Conservation (phyloP, 371 early-diverging fungal genomes). For the Chytridium lagenaria region DNA sequence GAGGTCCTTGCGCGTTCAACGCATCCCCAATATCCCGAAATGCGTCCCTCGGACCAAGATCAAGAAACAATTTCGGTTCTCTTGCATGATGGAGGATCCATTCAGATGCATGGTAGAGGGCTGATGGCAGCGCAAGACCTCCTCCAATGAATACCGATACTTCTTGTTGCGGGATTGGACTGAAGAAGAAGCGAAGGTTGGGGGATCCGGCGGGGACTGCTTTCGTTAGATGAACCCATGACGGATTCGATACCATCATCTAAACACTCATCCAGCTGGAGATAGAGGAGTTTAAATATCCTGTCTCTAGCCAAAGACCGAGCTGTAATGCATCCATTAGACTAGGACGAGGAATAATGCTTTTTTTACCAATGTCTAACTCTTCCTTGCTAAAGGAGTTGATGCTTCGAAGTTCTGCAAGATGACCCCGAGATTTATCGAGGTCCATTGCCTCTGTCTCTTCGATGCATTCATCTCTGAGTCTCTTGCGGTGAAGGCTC, state of each 20-base stretch:
- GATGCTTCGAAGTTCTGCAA: not conserved
- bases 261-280: not conserved
- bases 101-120: not conserved
- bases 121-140: not conserved
- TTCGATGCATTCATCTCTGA: not conserved
- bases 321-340: not conserved
- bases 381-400: not conserved
- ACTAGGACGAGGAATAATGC: not conserved
- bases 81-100: not conserved
- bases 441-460: not conserved
- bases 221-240: not conserved
- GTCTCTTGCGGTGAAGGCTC: conserved; percentile 2
- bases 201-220: not conserved
- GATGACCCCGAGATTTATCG: not conserved
- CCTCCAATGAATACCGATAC: not conserved
- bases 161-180: not conserved
- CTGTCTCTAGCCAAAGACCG: not conserved
- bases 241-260: not conserved
- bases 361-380: not conserved
- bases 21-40: not conserved
- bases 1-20: not conserved
- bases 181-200: not conserved
- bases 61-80: not conserved
- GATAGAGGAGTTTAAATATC: not conserved
- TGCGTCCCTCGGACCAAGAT: not conserved